These are phyloP conservation scores for Cryptococcus deneoformans DNA, from an alignment of 1,284 basidiomycete genomes.

Conservation along the genomic window DNA sequence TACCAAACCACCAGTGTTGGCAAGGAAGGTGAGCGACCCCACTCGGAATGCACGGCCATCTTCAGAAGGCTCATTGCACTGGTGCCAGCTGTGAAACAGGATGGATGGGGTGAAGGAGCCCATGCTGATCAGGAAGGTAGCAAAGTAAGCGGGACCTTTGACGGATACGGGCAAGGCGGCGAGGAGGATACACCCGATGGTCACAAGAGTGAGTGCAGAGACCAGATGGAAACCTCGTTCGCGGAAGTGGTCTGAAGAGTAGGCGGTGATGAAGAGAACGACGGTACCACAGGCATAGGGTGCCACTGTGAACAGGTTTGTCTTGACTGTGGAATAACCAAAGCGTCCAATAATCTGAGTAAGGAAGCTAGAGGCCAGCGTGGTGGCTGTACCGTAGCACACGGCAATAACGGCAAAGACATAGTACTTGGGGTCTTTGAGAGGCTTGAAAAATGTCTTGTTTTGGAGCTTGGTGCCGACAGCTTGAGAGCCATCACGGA, in stretches of 20 bases:
- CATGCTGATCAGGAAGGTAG: slow-evolving; percentile 15
- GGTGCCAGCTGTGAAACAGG: slow-evolving; percentile 8
- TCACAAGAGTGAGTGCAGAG: slow-evolving; percentile 36
- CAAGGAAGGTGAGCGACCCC: slow-evolving; percentile 13
- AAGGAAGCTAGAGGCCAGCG: slow-evolving; percentile 50
- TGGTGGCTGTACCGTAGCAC: slow-evolving; percentile 51
- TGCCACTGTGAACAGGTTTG: slow-evolving; percentile 53
- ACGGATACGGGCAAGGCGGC: slow-evolving; percentile 17
- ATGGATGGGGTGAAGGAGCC: slow-evolving; percentile 12
- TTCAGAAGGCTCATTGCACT: not conserved
- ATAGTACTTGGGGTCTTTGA: slow-evolving; percentile 20
- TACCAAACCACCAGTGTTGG: slow-evolving; percentile 20
- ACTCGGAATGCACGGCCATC: not conserved
- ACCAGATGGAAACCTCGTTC: slow-evolving; percentile 52
- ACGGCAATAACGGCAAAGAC: slow-evolving; percentile 33
- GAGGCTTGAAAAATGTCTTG: slow-evolving; percentile 11
- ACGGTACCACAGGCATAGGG: slow-evolving; percentile 54
- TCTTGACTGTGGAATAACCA: slow-evolving; percentile 47
- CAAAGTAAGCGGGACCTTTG: slow-evolving; percentile 17
- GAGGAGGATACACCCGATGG: slow-evolving; percentile 17
- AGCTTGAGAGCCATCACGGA: slow-evolving; percentile 6
- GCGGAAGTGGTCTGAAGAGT: slow-evolving; percentile 57
- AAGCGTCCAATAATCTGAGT: slow-evolving; percentile 58
- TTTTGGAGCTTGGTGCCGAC: slow-evolving; percentile 2
- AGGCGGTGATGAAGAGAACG: slow-evolving; percentile 53